phyloP scores from a whole-genome alignment of 2,329 filamentous ascomycete species.

The Diaporthe humulicola region DNA sequence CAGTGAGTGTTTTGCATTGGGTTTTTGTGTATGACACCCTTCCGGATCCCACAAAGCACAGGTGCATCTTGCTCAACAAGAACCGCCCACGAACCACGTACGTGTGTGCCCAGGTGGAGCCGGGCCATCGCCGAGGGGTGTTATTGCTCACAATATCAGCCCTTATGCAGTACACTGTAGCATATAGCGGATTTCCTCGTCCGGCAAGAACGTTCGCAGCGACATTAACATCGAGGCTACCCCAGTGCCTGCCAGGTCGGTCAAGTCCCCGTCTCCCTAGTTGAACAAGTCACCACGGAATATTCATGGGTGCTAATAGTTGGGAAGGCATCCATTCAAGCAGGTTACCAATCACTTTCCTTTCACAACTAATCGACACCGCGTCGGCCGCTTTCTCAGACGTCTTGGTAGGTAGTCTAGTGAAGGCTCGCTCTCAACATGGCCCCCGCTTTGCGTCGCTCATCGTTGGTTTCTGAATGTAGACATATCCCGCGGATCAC shows the following conservation, averaged over 20 bases:
- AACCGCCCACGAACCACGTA: constrained; percentile 36
- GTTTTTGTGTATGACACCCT: background rate
- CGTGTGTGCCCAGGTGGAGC: constrained; percentile 38
- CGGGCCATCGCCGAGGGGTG: constrained; percentile 38
- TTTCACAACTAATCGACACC: constrained; percentile 33
- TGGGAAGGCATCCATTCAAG: background rate
- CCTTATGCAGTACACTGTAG: constrained; percentile 38
- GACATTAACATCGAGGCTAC: constrained; percentile 37
- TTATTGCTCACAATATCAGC: constrained; percentile 39
- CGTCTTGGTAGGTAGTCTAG: constrained; percentile 39
- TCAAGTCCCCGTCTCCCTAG: constrained; percentile 36
- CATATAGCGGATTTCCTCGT: background rate
- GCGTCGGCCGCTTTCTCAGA: constrained; percentile 38
- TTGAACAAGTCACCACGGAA: background rate
- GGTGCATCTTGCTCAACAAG: constrained; percentile 24
- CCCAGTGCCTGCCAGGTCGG: constrained; percentile 12
- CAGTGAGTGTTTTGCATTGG: background rate
- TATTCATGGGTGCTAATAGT: no score
- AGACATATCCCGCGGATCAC: background rate
- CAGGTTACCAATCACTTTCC: background rate
- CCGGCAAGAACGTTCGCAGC: constrained; percentile 39
- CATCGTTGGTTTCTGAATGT: constrained; percentile 38
- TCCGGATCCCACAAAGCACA: constrained; percentile 16
- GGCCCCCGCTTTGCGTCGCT: constrained; percentile 38
- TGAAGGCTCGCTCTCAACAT: constrained; percentile 39